A percentile compares a stretch with the other conserved stretches of the same genome.
Evolutionary conservation across 768 basidiomycete species (phyloP).

Genomic region (Tremella fuciformis): DNA sequence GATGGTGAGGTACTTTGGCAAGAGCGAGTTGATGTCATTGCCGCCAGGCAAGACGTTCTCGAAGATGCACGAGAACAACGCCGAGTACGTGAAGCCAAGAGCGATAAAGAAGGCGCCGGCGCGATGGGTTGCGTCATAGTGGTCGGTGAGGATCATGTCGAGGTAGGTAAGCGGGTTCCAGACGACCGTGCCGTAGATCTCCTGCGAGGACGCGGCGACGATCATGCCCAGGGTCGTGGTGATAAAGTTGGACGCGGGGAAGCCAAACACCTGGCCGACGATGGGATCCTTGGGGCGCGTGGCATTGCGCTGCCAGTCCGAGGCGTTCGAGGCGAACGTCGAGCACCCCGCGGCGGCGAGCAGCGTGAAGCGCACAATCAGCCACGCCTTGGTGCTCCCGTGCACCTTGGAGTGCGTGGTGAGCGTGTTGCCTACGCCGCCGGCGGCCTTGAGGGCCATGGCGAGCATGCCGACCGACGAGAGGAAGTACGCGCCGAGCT

Average conservation of each 20-base stretch:
- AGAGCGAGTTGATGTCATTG: conserved; percentile 38
- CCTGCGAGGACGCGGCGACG: conserved; percentile 30
- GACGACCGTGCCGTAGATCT: conserved; percentile 27
- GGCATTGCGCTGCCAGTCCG: conserved; percentile 42
- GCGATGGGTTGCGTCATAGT: conserved; percentile 33
- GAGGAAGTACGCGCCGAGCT: conserved; percentile 29
- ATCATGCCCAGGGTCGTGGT: conserved; percentile 35
- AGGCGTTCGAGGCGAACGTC: conserved; percentile 42
- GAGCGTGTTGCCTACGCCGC: conserved; percentile 27
- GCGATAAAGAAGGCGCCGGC: conserved; percentile 44
- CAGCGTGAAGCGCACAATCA: conserved; percentile 34
- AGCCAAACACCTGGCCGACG: conserved; percentile 42
- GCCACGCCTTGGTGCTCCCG: conserved; percentile 26
- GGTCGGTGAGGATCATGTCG: conserved; percentile 36
- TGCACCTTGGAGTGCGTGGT: conserved; percentile 16
- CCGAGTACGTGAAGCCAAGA: conserved; percentile 33
- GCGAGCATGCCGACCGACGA: conserved; percentile 30
- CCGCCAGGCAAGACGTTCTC: conserved; percentile 37
- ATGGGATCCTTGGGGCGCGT: conserved; percentile 29
- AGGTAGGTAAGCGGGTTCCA: conserved; percentile 44
- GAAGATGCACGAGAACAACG: conserved; percentile 36
- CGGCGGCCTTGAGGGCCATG: conserved; percentile 18
- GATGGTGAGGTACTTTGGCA: conserved; percentile 34
- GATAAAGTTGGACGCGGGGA: conserved; percentile 43
- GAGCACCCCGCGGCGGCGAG: conserved; percentile 36